Base-by-base conservation (phyloP, 2,329 filamentous ascomycete genomes). In the Harringtonia aguacate region DNA sequence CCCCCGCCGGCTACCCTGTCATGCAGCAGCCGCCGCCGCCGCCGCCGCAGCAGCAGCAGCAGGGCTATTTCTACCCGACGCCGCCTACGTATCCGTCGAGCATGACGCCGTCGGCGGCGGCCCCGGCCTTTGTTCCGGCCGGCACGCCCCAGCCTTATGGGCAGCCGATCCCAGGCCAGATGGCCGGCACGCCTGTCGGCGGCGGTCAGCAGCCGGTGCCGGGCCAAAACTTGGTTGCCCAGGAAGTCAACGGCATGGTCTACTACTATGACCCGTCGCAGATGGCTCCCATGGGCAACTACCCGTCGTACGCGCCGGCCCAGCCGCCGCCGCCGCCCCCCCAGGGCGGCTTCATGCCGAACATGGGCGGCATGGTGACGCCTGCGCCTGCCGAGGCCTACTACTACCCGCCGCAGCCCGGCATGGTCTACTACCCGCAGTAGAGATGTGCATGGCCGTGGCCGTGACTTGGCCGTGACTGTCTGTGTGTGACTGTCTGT, bases 221-320 rank as follows among this genome's bases (percentile, higher is more conserved):
- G 46, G 73, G 83, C 18, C 56, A 68, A 17, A 75, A 69, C 50
- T 60, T 79, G 35, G 75, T 83, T 39, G 86, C 87, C 0, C 89
- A 95, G 61, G 90, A 97, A 66, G 81, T 82, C 50, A 94, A 95
- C 53, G 92, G 92, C 49, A 97, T 94, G 75, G 88, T 95, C 1
- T 97, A 94, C 62, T 98, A 95, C 60, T 89, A 88, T 55, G 85
- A 94, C 57, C 74, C 86, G 8, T 73, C 80, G n/a, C 82, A 88
- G 57, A 67, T 89, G 39, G 68, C 77, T 22, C 65, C 73, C 1
- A 66, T 76, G 50, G 58, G 66, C 39, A 55, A 60, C 18, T 77
- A 75, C 50, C 64, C 68, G 27, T 46, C 64, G 1, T 75, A 72
- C 49, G 24, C 31, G 20, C 66, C 69, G 44, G 57, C 69, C 7